phyloP scores from a whole-genome alignment of 768 basidiomycete genomes.

The Pleurotus ostreatus region DNA sequence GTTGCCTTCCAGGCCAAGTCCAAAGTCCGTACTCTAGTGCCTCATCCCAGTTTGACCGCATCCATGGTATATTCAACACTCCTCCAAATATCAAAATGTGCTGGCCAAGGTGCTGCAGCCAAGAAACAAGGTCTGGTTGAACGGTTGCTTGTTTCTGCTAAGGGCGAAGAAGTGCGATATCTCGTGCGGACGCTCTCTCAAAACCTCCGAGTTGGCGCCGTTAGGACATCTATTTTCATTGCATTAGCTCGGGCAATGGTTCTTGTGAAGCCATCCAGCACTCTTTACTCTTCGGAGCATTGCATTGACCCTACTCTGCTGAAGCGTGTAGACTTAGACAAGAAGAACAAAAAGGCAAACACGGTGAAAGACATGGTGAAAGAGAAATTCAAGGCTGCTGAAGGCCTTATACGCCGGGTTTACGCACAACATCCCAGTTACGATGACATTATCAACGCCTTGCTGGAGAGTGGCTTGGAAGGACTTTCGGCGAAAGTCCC shows the following conservation, averaged over 20 bases:
- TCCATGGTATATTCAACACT: conserved; percentile 64
- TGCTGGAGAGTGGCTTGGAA: conserved; percentile 59
- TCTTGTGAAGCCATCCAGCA: conserved; percentile 40
- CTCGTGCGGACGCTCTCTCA: conserved; percentile 70
- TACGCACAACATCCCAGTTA: conserved; percentile 80
- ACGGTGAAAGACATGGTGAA: conserved; percentile 30
- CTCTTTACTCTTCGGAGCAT: conserved; percentile 16
- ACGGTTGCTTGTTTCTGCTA: conserved; percentile 76
- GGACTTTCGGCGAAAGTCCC: conserved; percentile 56
- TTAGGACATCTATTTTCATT: conserved; percentile 75
- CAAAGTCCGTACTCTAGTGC: conserved; percentile 67
- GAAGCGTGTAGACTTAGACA: conserved; percentile 14
- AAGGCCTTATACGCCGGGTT: conserved; percentile 61
- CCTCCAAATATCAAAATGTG: conserved; percentile 60
- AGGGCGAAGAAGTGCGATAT: conserved; percentile 85
- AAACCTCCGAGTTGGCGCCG: conserved; percentile 85
- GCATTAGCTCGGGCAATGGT: conserved; percentile 79
- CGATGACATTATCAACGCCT: conserved; percentile 59
- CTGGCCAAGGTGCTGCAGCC: conserved; percentile 72
- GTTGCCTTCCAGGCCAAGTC: conserved; percentile 84
- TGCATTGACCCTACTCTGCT: conserved; percentile 26
- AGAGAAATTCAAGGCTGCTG: conserved; percentile 49
- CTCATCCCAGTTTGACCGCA: conserved; percentile 65
- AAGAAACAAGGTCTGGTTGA: conserved; percentile 77
- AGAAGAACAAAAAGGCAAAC: conserved; percentile 23